These are phyloP conservation scores for Grammothele lineata DNA, from an alignment of 768 basidiomycete species.

Conservation along the genomic window DNA sequence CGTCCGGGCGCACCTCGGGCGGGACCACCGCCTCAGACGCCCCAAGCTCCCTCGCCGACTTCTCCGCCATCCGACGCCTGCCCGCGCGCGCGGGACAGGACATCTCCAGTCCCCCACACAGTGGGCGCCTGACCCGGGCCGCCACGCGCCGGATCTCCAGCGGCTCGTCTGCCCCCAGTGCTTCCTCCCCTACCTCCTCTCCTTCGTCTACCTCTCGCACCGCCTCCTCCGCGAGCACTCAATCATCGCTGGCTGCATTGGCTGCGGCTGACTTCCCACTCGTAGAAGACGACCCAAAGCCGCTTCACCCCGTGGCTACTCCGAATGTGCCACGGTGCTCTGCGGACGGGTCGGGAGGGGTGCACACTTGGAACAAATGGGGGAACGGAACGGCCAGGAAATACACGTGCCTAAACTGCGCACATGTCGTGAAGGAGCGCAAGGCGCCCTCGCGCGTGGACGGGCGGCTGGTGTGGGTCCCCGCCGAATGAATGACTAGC, in stretches of 20 bases:
- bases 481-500: background rate
- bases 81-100: background rate
- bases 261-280: background rate
- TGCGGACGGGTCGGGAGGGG: constrained; percentile 1
- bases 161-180: background rate
- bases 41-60: background rate
- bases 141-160: background rate
- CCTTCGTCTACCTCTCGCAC: background rate
- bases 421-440: constrained; percentile 7
- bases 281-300: constrained; percentile 10
- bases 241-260: background rate
- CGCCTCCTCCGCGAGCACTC: background rate
- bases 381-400: constrained; percentile 5
- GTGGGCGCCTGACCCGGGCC: background rate
- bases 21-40: background rate
- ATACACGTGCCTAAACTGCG: constrained; percentile 10
- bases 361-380: constrained; percentile 6
- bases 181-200: background rate
- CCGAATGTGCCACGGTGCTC: background rate
- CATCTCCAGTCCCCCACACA: background rate
- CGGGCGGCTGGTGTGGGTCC: no score
- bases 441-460: constrained; percentile 3
- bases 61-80: background rate
- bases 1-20: constrained; percentile 5
- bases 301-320: constrained; percentile 5